phyloP scores from a whole-genome alignment of 2,329 filamentous ascomycete species.

The Colletotrichum tropicicola region DNA sequence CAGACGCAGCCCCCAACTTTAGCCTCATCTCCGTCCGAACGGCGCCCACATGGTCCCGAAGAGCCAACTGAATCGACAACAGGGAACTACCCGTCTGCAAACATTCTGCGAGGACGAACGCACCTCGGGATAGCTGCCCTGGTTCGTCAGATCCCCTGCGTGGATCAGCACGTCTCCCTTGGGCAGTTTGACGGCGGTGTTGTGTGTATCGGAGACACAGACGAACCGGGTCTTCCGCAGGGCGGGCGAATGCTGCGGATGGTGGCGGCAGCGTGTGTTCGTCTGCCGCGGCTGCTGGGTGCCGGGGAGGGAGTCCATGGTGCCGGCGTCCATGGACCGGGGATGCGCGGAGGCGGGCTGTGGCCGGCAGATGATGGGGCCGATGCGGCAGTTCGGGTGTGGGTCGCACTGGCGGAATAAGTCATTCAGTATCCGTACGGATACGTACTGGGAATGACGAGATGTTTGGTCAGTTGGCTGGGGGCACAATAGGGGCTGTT shows the following conservation, averaged over 20 bases:
- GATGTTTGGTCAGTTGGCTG: too few species aligned
- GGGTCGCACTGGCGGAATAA: not conserved
- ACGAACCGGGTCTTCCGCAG: slow-evolving; percentile 70
- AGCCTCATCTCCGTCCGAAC: slow-evolving; percentile 9
- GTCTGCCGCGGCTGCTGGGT: not conserved
- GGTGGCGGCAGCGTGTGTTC: not conserved
- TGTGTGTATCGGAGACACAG: slow-evolving; percentile 82
- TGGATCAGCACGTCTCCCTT: slow-evolving; percentile 79
- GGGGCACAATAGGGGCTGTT: not conserved
- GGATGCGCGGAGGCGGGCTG: not conserved
- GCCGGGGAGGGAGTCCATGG: slow-evolving; percentile 5
- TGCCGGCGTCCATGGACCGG: slow-evolving; percentile 2
- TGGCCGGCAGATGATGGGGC: not conserved
- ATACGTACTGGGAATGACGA: not conserved
- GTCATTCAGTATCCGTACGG: not conserved
- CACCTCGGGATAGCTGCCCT: slow-evolving; percentile 68
- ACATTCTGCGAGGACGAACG: not conserved
- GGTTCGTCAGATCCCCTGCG: slow-evolving; percentile 80
- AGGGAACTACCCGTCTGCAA: not conserved
- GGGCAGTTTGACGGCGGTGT: slow-evolving; percentile 70
- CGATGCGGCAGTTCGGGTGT: not conserved
- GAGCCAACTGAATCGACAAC: not conserved
- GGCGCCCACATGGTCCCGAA: slow-evolving; percentile 8
- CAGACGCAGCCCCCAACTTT: not conserved
- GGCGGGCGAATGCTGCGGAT: not conserved